Conservation (phyloP, 2,329 filamentous ascomycete species). For the Ascochyta lentis region DNA sequence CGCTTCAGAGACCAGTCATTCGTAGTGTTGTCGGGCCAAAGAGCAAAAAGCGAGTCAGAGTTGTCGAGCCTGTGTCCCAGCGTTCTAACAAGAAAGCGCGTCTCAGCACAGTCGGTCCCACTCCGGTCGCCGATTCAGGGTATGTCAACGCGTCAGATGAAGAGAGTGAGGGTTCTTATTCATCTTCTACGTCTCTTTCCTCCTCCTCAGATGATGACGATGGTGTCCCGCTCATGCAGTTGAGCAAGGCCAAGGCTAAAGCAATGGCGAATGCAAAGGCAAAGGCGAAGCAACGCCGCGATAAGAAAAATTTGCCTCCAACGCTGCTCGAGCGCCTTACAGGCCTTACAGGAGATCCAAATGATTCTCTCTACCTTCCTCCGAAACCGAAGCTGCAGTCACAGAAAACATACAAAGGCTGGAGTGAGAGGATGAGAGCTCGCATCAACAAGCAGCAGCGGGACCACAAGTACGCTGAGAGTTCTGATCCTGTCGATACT, state of each 20-base stretch:
- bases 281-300: slow-evolving; percentile 13
- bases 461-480: slow-evolving; percentile 24
- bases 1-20: not conserved
- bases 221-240: slow-evolving; percentile 8
- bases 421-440: slow-evolving; percentile 24
- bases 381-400: slow-evolving; percentile 19
- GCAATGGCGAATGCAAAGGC: slow-evolving; percentile 1
- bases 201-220: slow-evolving; percentile 20
- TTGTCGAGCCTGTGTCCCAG: slow-evolving; percentile 18
- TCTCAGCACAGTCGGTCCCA: not conserved
- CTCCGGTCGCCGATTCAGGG: not conserved
- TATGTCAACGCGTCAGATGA: slow-evolving; percentile 8
- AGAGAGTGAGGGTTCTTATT: slow-evolving; percentile 15
- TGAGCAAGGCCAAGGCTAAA: slow-evolving; percentile 3
- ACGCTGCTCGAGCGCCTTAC: slow-evolving; percentile 45
- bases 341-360: slow-evolving; percentile 43
- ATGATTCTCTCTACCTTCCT: slow-evolving; percentile 36
- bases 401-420: slow-evolving; percentile 9
- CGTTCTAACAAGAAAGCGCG: slow-evolving; percentile 24
- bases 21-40: slow-evolving; percentile 1
- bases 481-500: slow-evolving; percentile 28
- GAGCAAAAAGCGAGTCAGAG: slow-evolving; percentile 31
- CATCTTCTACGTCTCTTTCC: slow-evolving; percentile 4
- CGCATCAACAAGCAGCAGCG: slow-evolving; percentile 20
- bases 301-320: slow-evolving; percentile 20